phyloP scores from a whole-genome alignment of 2,329 filamentous ascomycete genomes.

The Botrytis sinoallii region DNA sequence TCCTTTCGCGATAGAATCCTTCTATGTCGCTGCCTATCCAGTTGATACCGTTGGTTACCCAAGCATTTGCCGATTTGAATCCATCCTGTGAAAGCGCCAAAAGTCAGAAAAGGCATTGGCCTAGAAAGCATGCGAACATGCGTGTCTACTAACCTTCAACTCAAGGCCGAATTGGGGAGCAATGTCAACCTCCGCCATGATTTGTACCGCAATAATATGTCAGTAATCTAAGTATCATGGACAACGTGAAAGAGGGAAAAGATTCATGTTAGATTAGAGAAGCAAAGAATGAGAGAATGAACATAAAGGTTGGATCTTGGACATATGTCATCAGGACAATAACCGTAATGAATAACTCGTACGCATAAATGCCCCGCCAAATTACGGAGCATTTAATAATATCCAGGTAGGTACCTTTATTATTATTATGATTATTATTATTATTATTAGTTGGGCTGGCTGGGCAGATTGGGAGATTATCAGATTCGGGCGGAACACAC shows the following conservation, averaged over 20 bases:
- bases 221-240: constrained; percentile 27
- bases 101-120: constrained; percentile 24
- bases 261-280: constrained; percentile 23
- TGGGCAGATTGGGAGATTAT: not conserved
- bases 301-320: not conserved
- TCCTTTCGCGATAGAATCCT: constrained; percentile 93
- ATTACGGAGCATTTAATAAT: not conserved
- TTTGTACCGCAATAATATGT: constrained; percentile 20
- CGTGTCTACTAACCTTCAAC: constrained; percentile 67
- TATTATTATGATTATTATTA: not conserved
- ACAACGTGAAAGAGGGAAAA: constrained; percentile 20
- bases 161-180: constrained; percentile 88
- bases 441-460: constrained; percentile 2
- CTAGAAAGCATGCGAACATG: constrained; percentile 20
- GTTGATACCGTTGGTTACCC: constrained; percentile 83
- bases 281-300: constrained; percentile 10
- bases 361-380: constrained; percentile 20
- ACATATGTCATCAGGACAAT: constrained; percentile 15
- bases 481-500: not conserved
- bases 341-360: constrained; percentile 15
- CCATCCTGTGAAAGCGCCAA: constrained; percentile 64
- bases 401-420: not conserved
- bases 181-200: constrained; percentile 79
- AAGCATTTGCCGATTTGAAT: constrained; percentile 91
- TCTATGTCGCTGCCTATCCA: constrained; percentile 93